Evolutionary conservation across 805 yeast species (phyloP).

Genomic region (Candida suzukii): DNA sequence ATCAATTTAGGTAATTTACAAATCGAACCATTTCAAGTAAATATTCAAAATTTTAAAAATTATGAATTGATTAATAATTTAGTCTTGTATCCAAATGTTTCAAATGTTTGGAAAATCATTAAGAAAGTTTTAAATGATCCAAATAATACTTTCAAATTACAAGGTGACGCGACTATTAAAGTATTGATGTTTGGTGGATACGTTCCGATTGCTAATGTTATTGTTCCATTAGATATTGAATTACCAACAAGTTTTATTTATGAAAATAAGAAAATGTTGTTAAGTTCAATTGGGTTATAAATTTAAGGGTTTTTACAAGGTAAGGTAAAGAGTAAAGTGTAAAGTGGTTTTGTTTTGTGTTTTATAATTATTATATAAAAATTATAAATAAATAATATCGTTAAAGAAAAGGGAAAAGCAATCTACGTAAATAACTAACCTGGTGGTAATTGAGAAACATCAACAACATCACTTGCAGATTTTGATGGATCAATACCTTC

Average conservation of each 20-base stretch:
- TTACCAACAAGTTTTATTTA: conserved; percentile 14
- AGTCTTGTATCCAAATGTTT: conserved; percentile 26
- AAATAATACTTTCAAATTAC: conserved; percentile 22
- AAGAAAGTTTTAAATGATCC: conserved; percentile 25
- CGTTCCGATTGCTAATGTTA: conserved; percentile 24
- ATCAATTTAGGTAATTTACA: conserved; percentile 25
- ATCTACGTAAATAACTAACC: too few relatives aligned
- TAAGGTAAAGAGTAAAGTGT: too few relatives aligned
- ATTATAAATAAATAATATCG: not conserved
- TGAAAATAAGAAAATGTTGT: not conserved
- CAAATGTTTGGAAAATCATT: conserved; percentile 25
- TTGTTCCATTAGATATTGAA: conserved; percentile 24
- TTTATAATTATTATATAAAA: not conserved
- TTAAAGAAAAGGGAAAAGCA: too few relatives aligned
- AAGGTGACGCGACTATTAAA: conserved; percentile 27
- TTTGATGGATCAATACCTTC: conserved; percentile 42
- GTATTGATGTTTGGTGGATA: conserved; percentile 25
- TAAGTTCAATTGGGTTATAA: not conserved
- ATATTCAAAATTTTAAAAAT: conserved; percentile 18
- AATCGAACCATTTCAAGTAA: conserved; percentile 26
- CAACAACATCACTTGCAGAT: conserved; percentile 69
- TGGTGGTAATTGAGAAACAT: conserved; percentile 88
- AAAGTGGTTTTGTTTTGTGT: too few relatives aligned
- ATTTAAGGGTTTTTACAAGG: not conserved
- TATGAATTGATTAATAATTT: conserved; percentile 22